These are phyloP conservation scores for Solanum pennellii DNA, from an alignment of 257 asterid genomes.

Conservation along the genomic window DNA sequence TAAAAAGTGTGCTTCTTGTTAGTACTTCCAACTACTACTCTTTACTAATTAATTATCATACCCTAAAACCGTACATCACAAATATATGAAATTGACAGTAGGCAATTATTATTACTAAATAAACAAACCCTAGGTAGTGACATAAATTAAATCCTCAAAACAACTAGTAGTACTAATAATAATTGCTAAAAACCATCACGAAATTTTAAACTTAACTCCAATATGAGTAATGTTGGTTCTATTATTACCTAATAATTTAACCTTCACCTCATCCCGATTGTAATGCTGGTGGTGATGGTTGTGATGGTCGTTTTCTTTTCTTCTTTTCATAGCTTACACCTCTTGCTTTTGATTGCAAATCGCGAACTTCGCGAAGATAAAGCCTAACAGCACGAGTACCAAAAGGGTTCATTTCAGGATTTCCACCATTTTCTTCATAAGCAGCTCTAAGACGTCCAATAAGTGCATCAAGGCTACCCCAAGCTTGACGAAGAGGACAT, in stretches of 20 bases:
- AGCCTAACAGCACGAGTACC: slow-evolving; percentile 88
- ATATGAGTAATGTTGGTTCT: not conserved
- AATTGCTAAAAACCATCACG: not conserved
- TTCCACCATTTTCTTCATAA: slow-evolving; percentile 87
- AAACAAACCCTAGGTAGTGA: not conserved
- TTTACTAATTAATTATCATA: not conserved
- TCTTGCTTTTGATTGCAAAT: slow-evolving; percentile 80
- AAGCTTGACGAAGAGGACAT: slow-evolving; percentile 89
- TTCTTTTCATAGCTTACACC: slow-evolving; percentile 95
- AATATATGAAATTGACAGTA: not conserved
- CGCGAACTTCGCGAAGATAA: slow-evolving; percentile 79
- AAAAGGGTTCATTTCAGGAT: slow-evolving; percentile 77
- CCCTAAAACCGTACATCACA: not conserved
- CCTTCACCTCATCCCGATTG: slow-evolving; percentile 24
- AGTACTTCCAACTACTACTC: not conserved
- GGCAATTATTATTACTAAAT: not conserved
- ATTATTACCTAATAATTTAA: not conserved
- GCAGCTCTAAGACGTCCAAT: slow-evolving; percentile 86
- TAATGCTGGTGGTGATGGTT: slow-evolving; percentile 17
- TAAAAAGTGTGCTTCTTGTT: too few species aligned
- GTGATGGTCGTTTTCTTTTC: slow-evolving; percentile 56
- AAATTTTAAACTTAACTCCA: not conserved
- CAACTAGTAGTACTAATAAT: not conserved
- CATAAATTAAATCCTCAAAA: not conserved
- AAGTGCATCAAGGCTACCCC: slow-evolving; percentile 96